phyloP scores from a whole-genome alignment of 2,329 filamentous ascomycete species.

The Taxawa tesnikishii region DNA sequence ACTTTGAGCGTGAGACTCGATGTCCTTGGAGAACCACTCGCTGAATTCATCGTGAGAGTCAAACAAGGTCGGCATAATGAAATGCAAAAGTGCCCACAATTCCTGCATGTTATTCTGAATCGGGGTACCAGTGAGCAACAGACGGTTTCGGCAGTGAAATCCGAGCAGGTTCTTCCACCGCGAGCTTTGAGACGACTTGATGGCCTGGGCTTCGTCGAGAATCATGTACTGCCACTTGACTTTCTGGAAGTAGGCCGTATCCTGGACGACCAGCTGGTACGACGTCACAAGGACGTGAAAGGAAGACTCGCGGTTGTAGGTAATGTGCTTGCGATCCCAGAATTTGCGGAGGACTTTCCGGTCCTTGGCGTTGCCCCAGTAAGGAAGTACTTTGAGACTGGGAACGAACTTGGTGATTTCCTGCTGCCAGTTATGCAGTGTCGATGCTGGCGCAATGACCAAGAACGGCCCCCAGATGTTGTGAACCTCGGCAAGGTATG shows the following conservation, averaged over 20 bases:
- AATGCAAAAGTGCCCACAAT: constrained; percentile 92
- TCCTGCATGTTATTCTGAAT: constrained; percentile 99
- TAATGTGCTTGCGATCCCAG: constrained; percentile 96
- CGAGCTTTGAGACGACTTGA: constrained; percentile 94
- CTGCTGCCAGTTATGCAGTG: constrained; percentile 98
- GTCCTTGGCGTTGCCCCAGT: constrained; percentile 92
- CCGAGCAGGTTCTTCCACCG: constrained; percentile 91
- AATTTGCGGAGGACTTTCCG: constrained; percentile 95
- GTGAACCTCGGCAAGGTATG: constrained; percentile 91
- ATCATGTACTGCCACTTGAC: constrained; percentile 99
- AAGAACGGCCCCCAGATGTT: constrained; percentile 97
- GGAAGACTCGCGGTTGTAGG: constrained; percentile 81
- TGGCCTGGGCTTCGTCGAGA: constrained; percentile 93
- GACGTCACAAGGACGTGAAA: constrained; percentile 96
- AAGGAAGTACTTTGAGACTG: constrained; percentile 85
- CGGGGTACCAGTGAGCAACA: constrained; percentile 88
- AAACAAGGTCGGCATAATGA: constrained; percentile 99
- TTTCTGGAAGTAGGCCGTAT: constrained; percentile 96
- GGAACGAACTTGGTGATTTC: constrained; percentile 94
- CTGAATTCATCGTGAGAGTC: constrained; percentile 88
- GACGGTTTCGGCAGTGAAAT: constrained; percentile 89
- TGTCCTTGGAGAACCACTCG: constrained; percentile 91
- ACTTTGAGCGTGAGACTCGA: constrained; percentile 95
- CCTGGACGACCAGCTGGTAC: constrained; percentile 92
- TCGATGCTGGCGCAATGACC: constrained; percentile 91